Percentiles rank a stretch among this genome's conserved stretches.
Evolutionary conservation across 1,139 yeast genomes (phyloP).

Genomic region (Saccharomycopsis hybrid): DNA sequence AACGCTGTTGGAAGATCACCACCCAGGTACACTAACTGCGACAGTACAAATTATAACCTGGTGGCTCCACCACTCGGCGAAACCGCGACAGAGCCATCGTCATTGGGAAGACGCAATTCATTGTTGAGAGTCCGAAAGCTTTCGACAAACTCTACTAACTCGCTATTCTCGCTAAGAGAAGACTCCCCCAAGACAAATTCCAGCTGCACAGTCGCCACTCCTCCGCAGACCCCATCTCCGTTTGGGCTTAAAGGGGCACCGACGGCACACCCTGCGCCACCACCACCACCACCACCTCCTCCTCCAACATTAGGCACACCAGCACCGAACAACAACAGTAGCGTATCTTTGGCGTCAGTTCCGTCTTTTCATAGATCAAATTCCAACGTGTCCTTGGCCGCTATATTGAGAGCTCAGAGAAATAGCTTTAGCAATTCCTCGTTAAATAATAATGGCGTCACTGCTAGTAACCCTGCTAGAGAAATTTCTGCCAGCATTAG

Average conservation of each 20-base stretch:
- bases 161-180: background rate
- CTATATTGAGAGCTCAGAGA: conserved; percentile 16
- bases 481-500: background rate
- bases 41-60: too few relatives aligned
- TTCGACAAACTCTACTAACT: conserved; percentile 1
- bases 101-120: too few relatives aligned
- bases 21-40: too few relatives aligned
- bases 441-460: background rate
- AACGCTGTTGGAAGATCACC: too few relatives aligned
- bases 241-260: conserved; percentile 1
- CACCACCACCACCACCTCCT: too few relatives aligned
- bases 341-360: conserved; percentile 3
- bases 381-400: conserved; percentile 17
- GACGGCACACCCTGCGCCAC: too few relatives aligned
- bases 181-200: background rate
- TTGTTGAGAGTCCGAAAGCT: background rate
- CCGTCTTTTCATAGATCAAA: conserved; percentile 8
- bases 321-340: background rate
- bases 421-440: conserved; percentile 12
- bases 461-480: background rate
- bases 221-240: conserved; percentile 8
- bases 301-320: too few relatives aligned
- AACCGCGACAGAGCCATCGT: too few relatives aligned
- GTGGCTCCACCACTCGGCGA: too few relatives aligned
- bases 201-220: background rate